Base-by-base conservation (phyloP, 352 stramenopile genomes). In the Globisporangium apiculatum region DNA sequence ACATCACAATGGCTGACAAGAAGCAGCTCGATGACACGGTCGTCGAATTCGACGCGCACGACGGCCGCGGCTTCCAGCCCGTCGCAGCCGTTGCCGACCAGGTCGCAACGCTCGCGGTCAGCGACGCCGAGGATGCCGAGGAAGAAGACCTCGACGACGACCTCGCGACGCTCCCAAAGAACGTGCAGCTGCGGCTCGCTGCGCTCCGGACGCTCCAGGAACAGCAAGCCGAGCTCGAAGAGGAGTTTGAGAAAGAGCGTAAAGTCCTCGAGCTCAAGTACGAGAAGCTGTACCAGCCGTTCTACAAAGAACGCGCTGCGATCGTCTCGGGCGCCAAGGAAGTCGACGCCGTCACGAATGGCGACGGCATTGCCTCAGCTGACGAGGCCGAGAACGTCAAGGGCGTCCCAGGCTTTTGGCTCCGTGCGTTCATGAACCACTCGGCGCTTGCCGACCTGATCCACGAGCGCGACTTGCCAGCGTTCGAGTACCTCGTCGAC, bases 241-340 rank as follows among this genome's bases (percentile, higher is more conserved):
- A 89, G 61, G 64, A 89, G 66, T 94, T 94, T 50, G 82, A 94
- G 68, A 91, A 90, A 69, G 82, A 94, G 65, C 84, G 82, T 58
- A 87, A 87, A 65, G 53, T 66, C 48, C 69, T 94, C 15, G 82
- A 94, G 68, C 80, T 94, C 53, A 94, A 94, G 71, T 94, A 94
- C 62, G 82, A 94, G 67, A 91, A 90, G 68, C 72, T 91, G 11
- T 94, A 94, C 68, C 79, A 91, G 70, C 84, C 81, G 14, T 81
- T 94, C 57, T 94, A 91, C 71, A 45, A 57, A 24, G 70, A 91
- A 59, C 84, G 84, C 38, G 79, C 82, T 12, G 68, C 82, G 57
- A 89, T 91, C 53, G 82, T 94, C 17, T 80, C 78, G 55, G 84
- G 84, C 42, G 64, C 72, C 36, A 93, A 91, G 69, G 83, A 93